phyloP scores from a whole-genome alignment of 805 yeast genomes.

The Spencermartinsiella europaea region DNA sequence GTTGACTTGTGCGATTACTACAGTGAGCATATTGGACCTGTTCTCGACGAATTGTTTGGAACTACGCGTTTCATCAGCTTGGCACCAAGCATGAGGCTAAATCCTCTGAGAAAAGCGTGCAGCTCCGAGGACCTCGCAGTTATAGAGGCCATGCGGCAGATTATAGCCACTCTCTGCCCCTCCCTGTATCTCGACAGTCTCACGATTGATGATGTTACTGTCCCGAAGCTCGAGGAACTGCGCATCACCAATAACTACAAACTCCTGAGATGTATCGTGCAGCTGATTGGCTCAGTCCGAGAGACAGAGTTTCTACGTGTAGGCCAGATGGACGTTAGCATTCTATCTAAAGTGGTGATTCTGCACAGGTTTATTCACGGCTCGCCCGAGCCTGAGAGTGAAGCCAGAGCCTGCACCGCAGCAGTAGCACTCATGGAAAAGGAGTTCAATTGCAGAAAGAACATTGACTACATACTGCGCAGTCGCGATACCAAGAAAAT shows the following conservation, averaged over 20 bases:
- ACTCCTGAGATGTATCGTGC: slow-evolving; percentile 25
- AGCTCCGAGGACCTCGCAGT: slow-evolving; percentile 26
- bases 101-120: slow-evolving; percentile 5
- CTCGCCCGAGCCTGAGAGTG: background rate
- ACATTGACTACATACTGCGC: background rate
- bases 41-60: slow-evolving; percentile 25
- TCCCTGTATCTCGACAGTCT: slow-evolving; percentile 12
- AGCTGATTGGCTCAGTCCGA: slow-evolving; percentile 12
- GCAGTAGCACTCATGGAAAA: background rate
- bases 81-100: background rate
- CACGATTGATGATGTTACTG: slow-evolving; percentile 19
- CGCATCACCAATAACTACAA: slow-evolving; percentile 30
- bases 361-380: slow-evolving; percentile 16
- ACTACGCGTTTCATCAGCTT: slow-evolving; percentile 19
- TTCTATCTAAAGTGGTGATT: slow-evolving; percentile 9
- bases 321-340: slow-evolving; percentile 15
- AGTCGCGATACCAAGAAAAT: slow-evolving; percentile 1
- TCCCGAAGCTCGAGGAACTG: slow-evolving; percentile 28
- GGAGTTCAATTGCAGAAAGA: background rate
- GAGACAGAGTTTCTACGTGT: slow-evolving; percentile 19
- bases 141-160: slow-evolving; percentile 31
- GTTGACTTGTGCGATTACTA: slow-evolving; percentile 21
- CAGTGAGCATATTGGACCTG: slow-evolving; percentile 21
- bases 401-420: too few species aligned
- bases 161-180: slow-evolving; percentile 22